phyloP scores from a whole-genome alignment of 495 filamentous ascomycete species.

The Lasiosphaeria hispida region DNA sequence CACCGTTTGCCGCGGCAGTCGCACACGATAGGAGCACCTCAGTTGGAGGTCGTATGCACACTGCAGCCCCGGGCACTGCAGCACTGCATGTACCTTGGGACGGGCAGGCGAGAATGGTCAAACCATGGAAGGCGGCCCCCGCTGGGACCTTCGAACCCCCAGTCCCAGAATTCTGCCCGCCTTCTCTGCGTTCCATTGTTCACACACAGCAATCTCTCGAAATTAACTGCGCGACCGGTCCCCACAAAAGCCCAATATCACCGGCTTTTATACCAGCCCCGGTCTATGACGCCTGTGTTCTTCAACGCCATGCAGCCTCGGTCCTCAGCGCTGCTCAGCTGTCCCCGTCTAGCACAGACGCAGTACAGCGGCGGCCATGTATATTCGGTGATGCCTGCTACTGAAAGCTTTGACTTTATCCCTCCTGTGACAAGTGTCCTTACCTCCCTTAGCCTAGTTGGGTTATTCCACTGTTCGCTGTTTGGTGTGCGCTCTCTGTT shows the following conservation, averaged over 20 bases:
- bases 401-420: neutral
- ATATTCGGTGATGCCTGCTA: neutral
- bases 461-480: neutral
- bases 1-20: slow-evolving; percentile 7
- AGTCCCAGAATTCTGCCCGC: no score
- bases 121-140: no score
- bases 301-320: no score
- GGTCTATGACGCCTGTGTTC: no score
- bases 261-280: neutral
- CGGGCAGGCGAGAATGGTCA: no score
- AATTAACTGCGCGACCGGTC: slow-evolving; percentile 12
- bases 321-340: no score
- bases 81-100: no score
- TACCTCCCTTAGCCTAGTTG: neutral
- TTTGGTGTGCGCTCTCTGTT: neutral
- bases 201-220: slow-evolving; percentile 11
- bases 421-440: slow-evolving; percentile 8
- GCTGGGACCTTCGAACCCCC: no score
- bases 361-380: neutral
- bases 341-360: no score
- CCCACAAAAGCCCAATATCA: slow-evolving; percentile 15
- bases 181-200: neutral
- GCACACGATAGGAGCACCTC: neutral
- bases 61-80: no score
- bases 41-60: no score